phyloP scores from a whole-genome alignment of 345 rosid genomes.

The Schrenkiella parvula region DNA sequence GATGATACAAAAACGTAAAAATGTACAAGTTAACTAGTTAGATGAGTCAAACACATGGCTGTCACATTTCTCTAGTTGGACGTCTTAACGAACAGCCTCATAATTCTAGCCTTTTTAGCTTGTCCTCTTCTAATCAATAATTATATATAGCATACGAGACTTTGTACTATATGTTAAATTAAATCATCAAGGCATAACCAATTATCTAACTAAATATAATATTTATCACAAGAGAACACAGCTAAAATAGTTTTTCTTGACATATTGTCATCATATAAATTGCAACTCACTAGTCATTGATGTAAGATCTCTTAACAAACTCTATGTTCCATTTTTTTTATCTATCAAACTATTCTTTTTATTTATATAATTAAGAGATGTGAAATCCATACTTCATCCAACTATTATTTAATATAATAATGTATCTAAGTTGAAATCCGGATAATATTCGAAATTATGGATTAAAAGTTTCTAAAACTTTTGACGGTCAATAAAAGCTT shows the following conservation, averaged over 20 bases:
- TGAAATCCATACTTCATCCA: neutral
- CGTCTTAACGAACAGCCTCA: conserved; percentile 24
- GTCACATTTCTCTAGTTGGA: conserved; percentile 20
- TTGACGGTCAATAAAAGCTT: neutral
- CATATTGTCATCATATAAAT: neutral
- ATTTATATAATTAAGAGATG: neutral
- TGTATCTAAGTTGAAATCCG: neutral
- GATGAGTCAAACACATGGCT: conserved; percentile 10
- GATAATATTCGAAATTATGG: neutral
- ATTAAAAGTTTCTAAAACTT: neutral
- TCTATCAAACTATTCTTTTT: neutral
- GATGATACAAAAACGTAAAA: neutral
- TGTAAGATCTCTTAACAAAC: neutral
- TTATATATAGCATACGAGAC: neutral
- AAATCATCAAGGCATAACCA: neutral
- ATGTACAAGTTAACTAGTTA: neutral
- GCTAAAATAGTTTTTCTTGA: neutral
- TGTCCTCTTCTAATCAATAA: neutral
- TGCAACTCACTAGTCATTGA: conserved; percentile 14
- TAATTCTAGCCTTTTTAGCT: neutral
- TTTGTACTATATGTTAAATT: neutral
- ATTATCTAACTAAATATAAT: neutral
- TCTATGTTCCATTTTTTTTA: neutral
- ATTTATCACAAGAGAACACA: neutral
- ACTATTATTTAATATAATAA: neutral